A percentile compares a stretch with the other conserved stretches of the same genome.
Conservation (phyloP, 2,329 filamentous ascomycete species). For the Tricladium varicosporioides region DNA sequence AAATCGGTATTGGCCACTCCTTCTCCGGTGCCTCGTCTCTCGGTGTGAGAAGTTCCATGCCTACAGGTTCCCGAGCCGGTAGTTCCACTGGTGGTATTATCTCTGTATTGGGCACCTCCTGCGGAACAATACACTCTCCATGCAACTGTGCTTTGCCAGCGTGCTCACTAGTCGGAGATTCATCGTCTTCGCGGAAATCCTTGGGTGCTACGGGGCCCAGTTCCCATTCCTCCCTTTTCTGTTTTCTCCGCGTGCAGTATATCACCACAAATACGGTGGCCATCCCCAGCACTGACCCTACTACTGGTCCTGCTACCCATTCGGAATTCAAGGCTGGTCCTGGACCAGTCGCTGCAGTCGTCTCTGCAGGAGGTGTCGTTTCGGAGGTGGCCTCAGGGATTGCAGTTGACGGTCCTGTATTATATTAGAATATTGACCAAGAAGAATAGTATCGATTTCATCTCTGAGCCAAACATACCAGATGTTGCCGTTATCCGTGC, state of each 20-base stretch:
- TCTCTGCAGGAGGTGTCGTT: not conserved
- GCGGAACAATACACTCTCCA: conserved; percentile 17
- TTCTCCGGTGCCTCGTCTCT: conserved; percentile 12
- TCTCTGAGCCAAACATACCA: too few relatives aligned
- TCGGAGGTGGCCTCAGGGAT: not conserved
- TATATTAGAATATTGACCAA: too few relatives aligned
- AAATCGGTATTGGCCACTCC: conserved; percentile 24
- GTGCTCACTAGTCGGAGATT: not conserved
- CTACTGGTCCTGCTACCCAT: conserved; percentile 29
- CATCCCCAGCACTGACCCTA: conserved; percentile 27
- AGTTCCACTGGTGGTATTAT: conserved; percentile 22
- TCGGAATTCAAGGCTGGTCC: conserved; percentile 12
- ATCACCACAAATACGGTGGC: conserved; percentile 27
- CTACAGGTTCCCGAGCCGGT: conserved; percentile 27
- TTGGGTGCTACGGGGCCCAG: conserved; percentile 2
- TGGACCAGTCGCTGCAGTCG: conserved; percentile 2
- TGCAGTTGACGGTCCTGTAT: not conserved
- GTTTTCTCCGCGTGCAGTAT: conserved; percentile 26
- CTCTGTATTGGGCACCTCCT: conserved; percentile 24
- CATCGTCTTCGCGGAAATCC: conserved; percentile 9
- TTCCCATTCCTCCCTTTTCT: conserved; percentile 14
- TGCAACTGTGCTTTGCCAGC: conserved; percentile 23
- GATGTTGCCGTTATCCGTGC: too few relatives aligned
- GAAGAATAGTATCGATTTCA: too few relatives aligned
- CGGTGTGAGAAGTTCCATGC: conserved; percentile 23